Base-by-base conservation (phyloP, 2,329 filamentous ascomycete genomes). In the Coniochaeta sp. region DNA sequence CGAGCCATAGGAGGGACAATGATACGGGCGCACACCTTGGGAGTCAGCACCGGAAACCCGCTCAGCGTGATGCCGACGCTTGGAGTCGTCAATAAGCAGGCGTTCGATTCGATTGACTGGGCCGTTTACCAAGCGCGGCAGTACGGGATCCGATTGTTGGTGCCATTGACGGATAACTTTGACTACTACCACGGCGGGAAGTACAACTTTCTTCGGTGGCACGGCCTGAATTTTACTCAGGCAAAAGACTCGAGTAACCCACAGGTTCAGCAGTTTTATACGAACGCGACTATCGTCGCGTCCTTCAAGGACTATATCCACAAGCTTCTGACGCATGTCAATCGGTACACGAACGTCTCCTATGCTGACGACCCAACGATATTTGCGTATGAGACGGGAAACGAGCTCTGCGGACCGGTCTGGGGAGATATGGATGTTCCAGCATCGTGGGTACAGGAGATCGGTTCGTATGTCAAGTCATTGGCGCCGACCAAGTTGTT, bases 101-200 rank as follows among this genome's bases (percentile, higher is more conserved):
- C 77, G 7, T 80, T 79, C 60, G 73, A 76, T 12, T 65, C 70
- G 14, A 79, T 81, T 58, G 78, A 80, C 65, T 81, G 77, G 77
- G 73, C 77, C 1, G 72, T 81, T 17, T 76, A 70, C 44, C 74
- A 80, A 66, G 79, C 79, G 7, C 69, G 77, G 10, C 66, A 72
- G 59, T 74, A 77, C 66, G 78, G 76, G 0, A 66, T 81, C 30
- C 70, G 77, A 36, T 65, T 81, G 52, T 68, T 79, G 62, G 72
- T 77, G 40, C 78, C 78, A 0, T 66, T 81, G 60, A 73, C 75
- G 5, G 78, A 81, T 65, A 77, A 80, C 60, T 81, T 76, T 62
- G 75, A 80, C 65, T 80, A 80, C 63, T 81, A 80, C 66, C 78
- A 80, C 62, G 78, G 78, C 24, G 79, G 78, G 7, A 80, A 79